Percentiles rank a stretch among this genome's conserved stretches.
Conservation (phyloP, 2,329 filamentous ascomycete genomes). For the Ampelomyces quisqualis region DNA sequence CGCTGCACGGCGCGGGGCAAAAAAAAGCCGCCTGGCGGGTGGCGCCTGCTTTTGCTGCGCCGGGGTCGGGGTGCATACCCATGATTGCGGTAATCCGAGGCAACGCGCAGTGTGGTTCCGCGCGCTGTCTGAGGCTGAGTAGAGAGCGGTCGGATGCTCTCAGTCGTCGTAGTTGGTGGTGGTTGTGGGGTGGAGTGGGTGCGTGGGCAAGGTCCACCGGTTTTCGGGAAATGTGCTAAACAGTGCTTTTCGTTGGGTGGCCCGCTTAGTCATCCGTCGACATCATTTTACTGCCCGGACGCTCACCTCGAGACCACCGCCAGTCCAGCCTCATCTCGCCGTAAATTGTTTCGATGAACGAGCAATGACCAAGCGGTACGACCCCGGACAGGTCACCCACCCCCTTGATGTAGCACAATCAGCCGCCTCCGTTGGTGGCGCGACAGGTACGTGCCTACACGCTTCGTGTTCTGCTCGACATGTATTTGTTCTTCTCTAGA, state of each 20-base stretch:
- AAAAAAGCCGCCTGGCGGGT: constrained; percentile 24
- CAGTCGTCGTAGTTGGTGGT: constrained; percentile 24
- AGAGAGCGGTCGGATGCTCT: constrained; percentile 35
- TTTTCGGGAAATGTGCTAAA: constrained; percentile 17
- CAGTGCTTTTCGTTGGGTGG: constrained; percentile 18
- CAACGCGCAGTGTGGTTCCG: constrained; percentile 40
- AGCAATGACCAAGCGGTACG: constrained; percentile 26
- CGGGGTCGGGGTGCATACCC: constrained; percentile 44
- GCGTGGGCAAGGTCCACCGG: constrained; percentile 20
- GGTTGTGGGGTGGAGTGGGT: constrained; percentile 28
- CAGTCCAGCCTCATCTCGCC: constrained; percentile 1
- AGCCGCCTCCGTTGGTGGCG: constrained; percentile 31
- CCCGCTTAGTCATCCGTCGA: constrained; percentile 13
- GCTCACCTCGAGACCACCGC: background rate
- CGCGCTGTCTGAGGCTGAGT: constrained; percentile 37
- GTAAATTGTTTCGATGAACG: constrained; percentile 19
- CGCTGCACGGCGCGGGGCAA: constrained; percentile 28
- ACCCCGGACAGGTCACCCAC: constrained; percentile 27
- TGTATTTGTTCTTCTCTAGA: background rate
- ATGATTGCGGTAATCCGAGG: constrained; percentile 60
- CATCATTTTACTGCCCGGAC: constrained; percentile 4
- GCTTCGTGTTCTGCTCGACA: too few relatives aligned
- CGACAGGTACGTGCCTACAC: constrained; percentile 35
- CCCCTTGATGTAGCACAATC: constrained; percentile 30
- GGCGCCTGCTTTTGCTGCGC: constrained; percentile 29